Base-by-base conservation (phyloP, 495 filamentous ascomycete genomes). In the Neurospora sp. region DNA sequence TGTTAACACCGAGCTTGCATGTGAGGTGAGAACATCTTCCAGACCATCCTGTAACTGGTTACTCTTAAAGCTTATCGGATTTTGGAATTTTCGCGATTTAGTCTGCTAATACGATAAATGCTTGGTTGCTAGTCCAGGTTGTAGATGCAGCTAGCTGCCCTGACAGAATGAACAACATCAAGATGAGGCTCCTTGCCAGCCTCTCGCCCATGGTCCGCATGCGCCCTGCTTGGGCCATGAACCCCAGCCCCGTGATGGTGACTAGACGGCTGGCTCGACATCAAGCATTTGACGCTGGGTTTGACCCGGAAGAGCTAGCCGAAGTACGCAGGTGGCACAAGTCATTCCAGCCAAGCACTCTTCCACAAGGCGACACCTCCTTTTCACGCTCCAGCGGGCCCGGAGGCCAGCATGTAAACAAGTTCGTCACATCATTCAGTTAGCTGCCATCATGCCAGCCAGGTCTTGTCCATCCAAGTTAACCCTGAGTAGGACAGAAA, bases 371-470 rank as follows among this genome's bases (percentile, higher is more conserved):
- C 70, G 87, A 89, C 70, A 82, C 95, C 31, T 88, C 85, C 8
- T 98, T 91, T 80, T 93, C 92, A 73, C 87, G 94, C 35, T 94
- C 95, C n/a, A 93, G 93, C 72, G 96, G 96, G 0, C 92, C 95
- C 10, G 96, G 96, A 22, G 96, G 96, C 7, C 96, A 99, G 78
- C 95, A 98, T 83, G 93, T 96, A 61, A 99, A 99, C 82, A 98
- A 97, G 95, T 98, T 84, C 74, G 89, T 85, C 18, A 8, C 18
- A 31, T n/a, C n/a, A n/a, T n/a, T n/a, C n/a, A n/a, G n/a, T n/a
- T n/a, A n/a, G n/a, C n/a, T n/a, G n/a, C n/a, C n/a, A n/a, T n/a
- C n/a, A n/a, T n/a, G n/a, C n/a, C n/a, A n/a, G n/a, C 44, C 42
- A 18, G 10, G 45, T 22, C 1, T 69, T 20, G 9, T 3, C 18